Percentiles rank a stretch among this genome's conserved stretches.
phyloP scores from a whole-genome alignment of 345 rosid species.

The Gossypium australe region DNA sequence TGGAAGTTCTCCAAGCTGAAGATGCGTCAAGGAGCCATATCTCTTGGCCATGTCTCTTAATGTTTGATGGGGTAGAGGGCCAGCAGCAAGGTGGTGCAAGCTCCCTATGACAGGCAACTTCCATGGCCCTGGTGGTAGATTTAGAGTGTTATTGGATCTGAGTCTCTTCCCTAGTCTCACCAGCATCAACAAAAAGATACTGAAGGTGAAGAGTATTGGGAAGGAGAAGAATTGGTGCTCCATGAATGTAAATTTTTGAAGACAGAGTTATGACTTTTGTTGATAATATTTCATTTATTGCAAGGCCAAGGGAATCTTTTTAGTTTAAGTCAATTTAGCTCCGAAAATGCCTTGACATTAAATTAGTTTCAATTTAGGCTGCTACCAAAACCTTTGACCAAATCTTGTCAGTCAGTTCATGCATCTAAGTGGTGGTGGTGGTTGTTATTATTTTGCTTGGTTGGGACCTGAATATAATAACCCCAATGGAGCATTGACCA shows the following conservation, averaged over 20 bases:
- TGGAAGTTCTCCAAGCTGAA: conserved; percentile 28
- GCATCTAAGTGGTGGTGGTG: too few species aligned
- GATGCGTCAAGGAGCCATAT: conserved; percentile 35
- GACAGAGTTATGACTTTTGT: not conserved
- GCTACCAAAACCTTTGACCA: too few species aligned
- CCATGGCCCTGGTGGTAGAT: conserved; percentile 34
- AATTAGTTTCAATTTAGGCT: too few species aligned
- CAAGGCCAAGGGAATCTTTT: not conserved
- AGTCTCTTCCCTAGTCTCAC: conserved; percentile 5
- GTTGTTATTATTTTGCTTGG: too few species aligned
- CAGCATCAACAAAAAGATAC: conserved; percentile 2
- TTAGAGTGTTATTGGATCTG: not conserved
- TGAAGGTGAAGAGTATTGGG: not conserved
- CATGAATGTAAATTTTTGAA: not conserved
- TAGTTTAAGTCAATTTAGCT: not conserved
- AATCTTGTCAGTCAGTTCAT: too few species aligned
- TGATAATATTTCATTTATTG: not conserved
- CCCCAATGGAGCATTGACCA: too few species aligned
- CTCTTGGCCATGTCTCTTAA: conserved; percentile 25
- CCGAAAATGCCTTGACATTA: not conserved
- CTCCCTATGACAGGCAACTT: conserved; percentile 35
- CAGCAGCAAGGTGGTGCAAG: conserved; percentile 21
- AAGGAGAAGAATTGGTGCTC: not conserved
- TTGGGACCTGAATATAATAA: too few species aligned
- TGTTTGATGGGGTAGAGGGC: conserved; percentile 22